phyloP scores from a whole-genome alignment of 208 protist species.

The Angomonas ambiguus region DNA sequence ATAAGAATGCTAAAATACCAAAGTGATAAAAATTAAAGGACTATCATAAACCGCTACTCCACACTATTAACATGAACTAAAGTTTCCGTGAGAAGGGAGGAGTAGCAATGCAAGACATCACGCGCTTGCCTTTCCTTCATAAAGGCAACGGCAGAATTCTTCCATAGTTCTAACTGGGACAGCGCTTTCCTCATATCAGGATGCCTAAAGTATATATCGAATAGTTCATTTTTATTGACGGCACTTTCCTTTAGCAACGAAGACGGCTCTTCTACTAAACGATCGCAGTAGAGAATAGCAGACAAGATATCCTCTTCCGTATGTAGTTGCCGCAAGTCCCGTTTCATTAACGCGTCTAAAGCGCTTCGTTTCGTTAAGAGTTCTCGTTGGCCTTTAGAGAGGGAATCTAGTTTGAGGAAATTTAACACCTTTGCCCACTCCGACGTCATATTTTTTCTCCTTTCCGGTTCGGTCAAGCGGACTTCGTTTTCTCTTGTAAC shows the following conservation, averaged over 20 bases:
- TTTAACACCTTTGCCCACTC: slow-evolving; percentile 31
- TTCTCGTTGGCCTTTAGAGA: slow-evolving; percentile 39
- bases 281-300: slow-evolving; percentile 38
- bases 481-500: slow-evolving; percentile 16
- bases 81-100: slow-evolving; percentile 59
- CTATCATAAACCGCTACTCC: neutral
- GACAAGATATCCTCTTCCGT: slow-evolving; percentile 57
- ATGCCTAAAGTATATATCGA: neutral
- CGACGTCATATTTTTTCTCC: slow-evolving; percentile 28
- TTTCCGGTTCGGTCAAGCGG: neutral
- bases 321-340: slow-evolving; percentile 56
- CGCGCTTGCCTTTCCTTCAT: slow-evolving; percentile 58
- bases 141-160: slow-evolving; percentile 41
- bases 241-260: slow-evolving; percentile 16
- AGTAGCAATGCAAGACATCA: slow-evolving; percentile 58
- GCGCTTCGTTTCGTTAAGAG: slow-evolving; percentile 36
- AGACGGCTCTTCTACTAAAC: slow-evolving; percentile 18
- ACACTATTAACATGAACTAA: slow-evolving; percentile 38
- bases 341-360: slow-evolving; percentile 36
- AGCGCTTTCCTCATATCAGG: slow-evolving; percentile 33
- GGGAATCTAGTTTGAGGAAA: slow-evolving; percentile 21
- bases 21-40: neutral
- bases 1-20: neutral
- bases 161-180: slow-evolving; percentile 59
- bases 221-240: neutral